Base-by-base conservation (phyloP, 352 stramenopile genomes). In the Pythium volutum region DNA sequence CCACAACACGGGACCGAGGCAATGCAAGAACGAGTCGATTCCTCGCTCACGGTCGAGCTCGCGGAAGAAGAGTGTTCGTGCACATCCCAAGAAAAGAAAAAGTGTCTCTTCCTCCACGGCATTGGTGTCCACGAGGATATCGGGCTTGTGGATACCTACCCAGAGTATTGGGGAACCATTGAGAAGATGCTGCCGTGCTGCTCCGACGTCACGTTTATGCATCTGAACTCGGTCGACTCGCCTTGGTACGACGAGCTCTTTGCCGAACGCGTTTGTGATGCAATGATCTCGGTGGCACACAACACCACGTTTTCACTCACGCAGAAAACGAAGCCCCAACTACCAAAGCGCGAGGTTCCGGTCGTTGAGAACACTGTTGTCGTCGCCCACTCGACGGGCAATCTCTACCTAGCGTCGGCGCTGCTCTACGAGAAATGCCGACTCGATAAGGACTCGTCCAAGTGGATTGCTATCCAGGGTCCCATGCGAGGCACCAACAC, bases 41-140 rank as follows among this genome's bases (percentile, higher is more conserved):
- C 36, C 1, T 20, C 33, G 7, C 8, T 38, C n/a, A 39, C 51
- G 12, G 6, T 46, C 4, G 29, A 46, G 16, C 33, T 62, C 2
- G 45, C 34, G 18, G 55, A 62, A 25, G 45, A 62, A 46, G 55
- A 54, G 33, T 62, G 55, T 41, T 31, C 43, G 12, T 62, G 56
- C 39, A 57, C 56, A 15, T 56, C 46, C 16, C 6, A 56, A 20
- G 39, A 42, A 2, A 65, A 58, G 33, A 79, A 77, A 41, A 70
- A 64, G 34, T 83, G 75, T 33, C 26, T 83, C 42, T 79, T 83
- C 42, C 53, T 80, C 4, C 75, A 83, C 52, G 75, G 75, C n/a
- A 71, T 83, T 11, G 75, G 70, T 16, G 61, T 75, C 3, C 39
- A 52, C 43, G 41, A 66, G 3, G 61, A 73, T 16, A 25, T 75